Percentiles rank a stretch among this genome's conserved stretches.
Evolutionary conservation across 2,329 filamentous ascomycete genomes (phyloP).

Genomic region (Onygenales sp.): DNA sequence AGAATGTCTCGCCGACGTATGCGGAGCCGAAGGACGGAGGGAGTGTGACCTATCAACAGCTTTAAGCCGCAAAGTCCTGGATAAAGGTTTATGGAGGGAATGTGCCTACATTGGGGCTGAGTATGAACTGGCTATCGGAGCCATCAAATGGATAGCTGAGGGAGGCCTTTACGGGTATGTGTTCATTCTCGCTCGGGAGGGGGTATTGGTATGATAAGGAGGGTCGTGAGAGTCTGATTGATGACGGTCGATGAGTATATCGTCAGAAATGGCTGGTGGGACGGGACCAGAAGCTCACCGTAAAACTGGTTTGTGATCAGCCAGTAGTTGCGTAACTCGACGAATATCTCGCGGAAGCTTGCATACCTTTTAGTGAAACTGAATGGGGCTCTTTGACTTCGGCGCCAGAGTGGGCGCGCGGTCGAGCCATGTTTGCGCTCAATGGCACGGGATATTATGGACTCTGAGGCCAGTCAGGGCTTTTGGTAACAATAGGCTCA

Average conservation of each 20-base stretch:
- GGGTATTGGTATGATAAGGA: slow-evolving; percentile 38
- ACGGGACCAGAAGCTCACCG: slow-evolving; percentile 22
- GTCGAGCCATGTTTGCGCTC: slow-evolving; percentile 28
- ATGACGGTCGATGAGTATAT: neutral
- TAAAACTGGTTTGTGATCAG: slow-evolving; percentile 22
- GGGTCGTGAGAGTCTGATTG: slow-evolving; percentile 62
- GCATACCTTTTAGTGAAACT: slow-evolving; percentile 61
- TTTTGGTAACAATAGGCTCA: too few relatives aligned
- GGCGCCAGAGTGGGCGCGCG: slow-evolving; percentile 32
- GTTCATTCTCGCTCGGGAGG: slow-evolving; percentile 37
- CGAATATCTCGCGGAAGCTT: neutral
- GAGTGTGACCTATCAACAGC: slow-evolving; percentile 54
- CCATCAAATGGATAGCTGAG: slow-evolving; percentile 57
- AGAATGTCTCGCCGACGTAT: slow-evolving; percentile 91
- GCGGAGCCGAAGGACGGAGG: slow-evolving; percentile 87
- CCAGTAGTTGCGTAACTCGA: slow-evolving; percentile 9
- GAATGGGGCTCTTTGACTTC: slow-evolving; percentile 64
- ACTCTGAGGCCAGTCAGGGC: neutral
- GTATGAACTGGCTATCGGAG: slow-evolving; percentile 43
- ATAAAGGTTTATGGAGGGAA: neutral
- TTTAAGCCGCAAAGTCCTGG: neutral
- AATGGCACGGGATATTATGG: neutral
- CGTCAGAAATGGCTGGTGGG: neutral
- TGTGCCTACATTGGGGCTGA: slow-evolving; percentile 42
- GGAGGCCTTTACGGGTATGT: slow-evolving; percentile 54